Evolutionary conservation across 495 filamentous ascomycete genomes (phyloP).

Genomic region (Stereocaulon alpinum): DNA sequence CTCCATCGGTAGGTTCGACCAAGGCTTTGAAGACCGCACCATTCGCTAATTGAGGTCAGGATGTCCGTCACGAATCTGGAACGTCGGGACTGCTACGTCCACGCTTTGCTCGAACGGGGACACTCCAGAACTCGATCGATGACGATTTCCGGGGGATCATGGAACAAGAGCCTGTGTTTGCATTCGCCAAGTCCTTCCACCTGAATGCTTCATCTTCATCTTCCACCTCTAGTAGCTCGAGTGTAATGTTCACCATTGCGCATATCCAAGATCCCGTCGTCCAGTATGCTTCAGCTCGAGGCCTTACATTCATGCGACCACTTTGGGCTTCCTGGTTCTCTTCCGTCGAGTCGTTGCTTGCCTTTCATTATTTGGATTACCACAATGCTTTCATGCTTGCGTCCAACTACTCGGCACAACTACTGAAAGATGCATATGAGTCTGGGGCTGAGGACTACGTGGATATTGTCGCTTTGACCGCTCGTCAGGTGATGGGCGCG

Average conservation of each 20-base stretch:
- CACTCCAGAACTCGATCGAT: slow-evolving; percentile 56
- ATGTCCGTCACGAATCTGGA: slow-evolving; percentile 58
- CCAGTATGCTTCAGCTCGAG: slow-evolving; percentile 75
- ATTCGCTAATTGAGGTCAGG: slow-evolving; percentile 28
- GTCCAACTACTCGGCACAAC: slow-evolving; percentile 65
- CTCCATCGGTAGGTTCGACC: slow-evolving; percentile 41
- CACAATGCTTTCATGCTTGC: slow-evolving; percentile 50
- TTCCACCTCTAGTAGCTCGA: slow-evolving; percentile 28
- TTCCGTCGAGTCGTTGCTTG: slow-evolving; percentile 51
- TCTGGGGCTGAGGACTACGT: slow-evolving; percentile 63
- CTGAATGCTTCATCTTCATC: slow-evolving; percentile 28
- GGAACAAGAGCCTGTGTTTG: slow-evolving; percentile 83
- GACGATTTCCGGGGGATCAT: slow-evolving; percentile 56
- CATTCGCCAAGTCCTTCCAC: slow-evolving; percentile 76
- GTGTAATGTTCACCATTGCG: slow-evolving; percentile 71
- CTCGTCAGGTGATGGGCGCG: slow-evolving; percentile 86
- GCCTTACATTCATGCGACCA: slow-evolving; percentile 73
- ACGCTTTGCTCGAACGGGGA: slow-evolving; percentile 59
- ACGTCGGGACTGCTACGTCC: slow-evolving; percentile 58
- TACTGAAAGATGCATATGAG: slow-evolving; percentile 60
- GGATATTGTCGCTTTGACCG: slow-evolving; percentile 78
- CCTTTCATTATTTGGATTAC: slow-evolving; percentile 69
- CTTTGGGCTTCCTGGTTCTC: slow-evolving; percentile 73
- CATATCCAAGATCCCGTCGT: slow-evolving; percentile 75
- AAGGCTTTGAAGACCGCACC: neutral